These are phyloP conservation scores for Linderniella brevidens DNA, from an alignment of 257 asterid species.

Conservation along the genomic window DNA sequence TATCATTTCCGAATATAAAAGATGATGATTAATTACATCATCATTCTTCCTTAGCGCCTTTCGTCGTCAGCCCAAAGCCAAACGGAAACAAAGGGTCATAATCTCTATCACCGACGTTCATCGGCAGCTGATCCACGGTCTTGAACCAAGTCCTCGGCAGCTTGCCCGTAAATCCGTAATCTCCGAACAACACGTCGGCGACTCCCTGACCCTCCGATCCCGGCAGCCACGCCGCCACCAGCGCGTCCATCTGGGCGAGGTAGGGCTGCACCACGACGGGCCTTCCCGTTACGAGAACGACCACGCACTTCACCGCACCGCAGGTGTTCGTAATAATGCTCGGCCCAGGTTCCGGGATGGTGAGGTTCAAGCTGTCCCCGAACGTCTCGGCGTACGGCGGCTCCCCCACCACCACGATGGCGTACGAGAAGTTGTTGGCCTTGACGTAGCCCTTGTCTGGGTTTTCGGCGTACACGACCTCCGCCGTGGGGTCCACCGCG, in stretches of 20 bases:
- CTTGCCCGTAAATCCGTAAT: conserved; percentile 18
- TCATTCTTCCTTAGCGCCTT: conserved; percentile 2
- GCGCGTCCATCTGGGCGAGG: conserved; percentile 15
- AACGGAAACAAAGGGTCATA: conserved; percentile 18
- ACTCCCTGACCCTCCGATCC: conserved; percentile 25
- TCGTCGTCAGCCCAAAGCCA: conserved; percentile 14
- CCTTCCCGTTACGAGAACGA: conserved; percentile 19
- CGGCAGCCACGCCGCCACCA: conserved; percentile 30
- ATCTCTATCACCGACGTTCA: conserved; percentile 21
- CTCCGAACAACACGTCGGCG: conserved; percentile 21
- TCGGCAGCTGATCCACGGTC: conserved; percentile 20
- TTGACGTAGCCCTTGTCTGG: conserved; percentile 12
- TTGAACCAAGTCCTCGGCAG: conserved; percentile 17
- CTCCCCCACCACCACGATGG: conserved; percentile 24
- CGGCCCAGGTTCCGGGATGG: conserved; percentile 15
- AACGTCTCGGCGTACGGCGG: conserved; percentile 18
- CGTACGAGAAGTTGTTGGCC: conserved; percentile 13
- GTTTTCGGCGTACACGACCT: conserved; percentile 8
- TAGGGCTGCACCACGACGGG: conserved; percentile 19
- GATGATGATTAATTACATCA: neutral
- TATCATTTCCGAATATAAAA: too few species aligned
- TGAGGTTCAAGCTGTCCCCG: conserved; percentile 20
- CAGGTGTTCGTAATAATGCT: conserved; percentile 13
- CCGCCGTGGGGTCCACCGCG: conserved; percentile 13
- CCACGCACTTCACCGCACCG: conserved; percentile 14